Base-by-base conservation (phyloP, 345 rosid genomes). In the Fremontodendron californicum region DNA sequence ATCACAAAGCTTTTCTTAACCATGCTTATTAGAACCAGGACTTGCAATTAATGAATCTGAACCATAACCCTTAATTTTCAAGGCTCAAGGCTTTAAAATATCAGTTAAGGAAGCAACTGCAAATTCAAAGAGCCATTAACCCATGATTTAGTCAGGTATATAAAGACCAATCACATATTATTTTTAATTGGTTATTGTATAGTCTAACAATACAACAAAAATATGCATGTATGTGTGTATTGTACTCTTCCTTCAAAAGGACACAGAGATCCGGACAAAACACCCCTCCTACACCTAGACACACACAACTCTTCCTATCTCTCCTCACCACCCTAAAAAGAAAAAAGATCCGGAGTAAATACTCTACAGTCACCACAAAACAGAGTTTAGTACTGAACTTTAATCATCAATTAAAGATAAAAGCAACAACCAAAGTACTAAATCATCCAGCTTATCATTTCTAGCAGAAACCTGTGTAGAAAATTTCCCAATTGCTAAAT, bases 381-480 rank as follows among this genome's bases (percentile, higher is more conserved):
- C 55, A 68, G 35, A 67, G 52, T 67, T 67, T 45, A 15, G 37
- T 45, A 25, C 33, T 42, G 73, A 68, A 3, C 52, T 45, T 43
- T 43, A 43, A 43, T 25, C 37, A 45, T 68, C 37, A 68, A 68
- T 25, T 46, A 25, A 68, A 43, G 31, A 43, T 45, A 45, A 68
- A 67, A 6, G 23, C n/a, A 68, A 43, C 13, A 21, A 66, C 29
- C 5, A 27, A 45, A 45, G 73, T 15, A 68, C 37, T 68, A 68
- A 43, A 68, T 68, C 37, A 8, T 68, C 73, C 73, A 68, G 55
- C 35, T 43, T 9, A 43, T 43, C 11, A 68, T 45, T 68, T 68
- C 73, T 46, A 43, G 73, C 37, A 43, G 54, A 68, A 68, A 68
- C 54, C 12, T 45, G 37, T 25, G 35, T 27, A 45, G 73, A 68